A percentile compares a stretch with the other conserved stretches of the same genome.
These are phyloP conservation scores for Ilex aquifolium DNA, from an alignment of 257 asterid genomes.

Conservation along the genomic window DNA sequence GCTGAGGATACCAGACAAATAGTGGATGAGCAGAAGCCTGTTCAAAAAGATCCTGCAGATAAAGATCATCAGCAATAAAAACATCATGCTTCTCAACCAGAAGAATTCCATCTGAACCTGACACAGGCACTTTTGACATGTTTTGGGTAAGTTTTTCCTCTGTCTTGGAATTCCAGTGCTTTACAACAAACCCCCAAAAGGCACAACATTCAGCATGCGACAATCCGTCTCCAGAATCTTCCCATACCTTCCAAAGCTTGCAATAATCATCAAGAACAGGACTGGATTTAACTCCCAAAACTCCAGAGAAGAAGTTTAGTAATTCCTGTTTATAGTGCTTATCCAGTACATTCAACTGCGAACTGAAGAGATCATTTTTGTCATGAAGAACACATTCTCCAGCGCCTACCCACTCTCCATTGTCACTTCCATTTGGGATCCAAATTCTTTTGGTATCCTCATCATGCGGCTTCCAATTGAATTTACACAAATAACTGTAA, in stretches of 20 bases:
- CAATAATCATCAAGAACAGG: slow-evolving; percentile 27
- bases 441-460: slow-evolving; percentile 17
- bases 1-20: slow-evolving; percentile 33
- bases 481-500: slow-evolving; percentile 16
- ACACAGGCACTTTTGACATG: slow-evolving; percentile 22
- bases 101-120: slow-evolving; percentile 14
- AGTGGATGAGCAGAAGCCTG: slow-evolving; percentile 17
- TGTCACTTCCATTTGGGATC: slow-evolving; percentile 24
- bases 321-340: slow-evolving; percentile 14
- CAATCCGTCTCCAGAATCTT: slow-evolving; percentile 13
- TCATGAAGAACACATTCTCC: slow-evolving; percentile 30
- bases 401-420: slow-evolving; percentile 27
- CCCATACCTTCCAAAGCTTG: slow-evolving; percentile 32
- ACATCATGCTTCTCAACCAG: slow-evolving; percentile 24
- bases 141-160: slow-evolving; percentile 14
- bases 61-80: slow-evolving; percentile 32
- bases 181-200: slow-evolving; percentile 28
- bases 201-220: slow-evolving; percentile 21
- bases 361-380: slow-evolving; percentile 21
- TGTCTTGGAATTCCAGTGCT: slow-evolving; percentile 20
- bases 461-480: slow-evolving; percentile 19
- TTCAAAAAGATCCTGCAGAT: slow-evolving; percentile 24
- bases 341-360: slow-evolving; percentile 20
- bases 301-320: slow-evolving; percentile 19
- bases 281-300: slow-evolving; percentile 20